Evolutionary conservation across 2,329 filamentous ascomycete species (phyloP), one percentile per base, ranked within the genome.

Genomic region (Magnaporthiopsis poae): DNA sequence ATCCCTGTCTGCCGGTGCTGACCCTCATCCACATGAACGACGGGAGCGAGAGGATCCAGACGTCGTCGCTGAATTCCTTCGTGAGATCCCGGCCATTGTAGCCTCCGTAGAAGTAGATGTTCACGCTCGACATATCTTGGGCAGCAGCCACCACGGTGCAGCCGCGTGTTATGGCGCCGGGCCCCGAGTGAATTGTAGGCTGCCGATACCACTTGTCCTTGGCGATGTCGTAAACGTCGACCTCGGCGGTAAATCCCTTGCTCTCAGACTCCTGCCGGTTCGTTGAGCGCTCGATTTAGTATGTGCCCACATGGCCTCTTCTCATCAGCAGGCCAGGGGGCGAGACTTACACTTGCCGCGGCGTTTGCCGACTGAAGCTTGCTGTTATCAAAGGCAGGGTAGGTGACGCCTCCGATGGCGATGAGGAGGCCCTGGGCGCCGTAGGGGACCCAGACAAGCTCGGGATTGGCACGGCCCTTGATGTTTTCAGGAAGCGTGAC

Each of bases 61-160:
- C 89, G 62, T 91, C 89, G 68, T 92, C 86, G 66, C 75, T 81
- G 69, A 80, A 84, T 21, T 74, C 68, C 0, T 76, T 68, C 0
- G 61, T 65, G 0, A 68, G 35, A 66, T 82, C 67, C 7, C 87
- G 70, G 0, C 84, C 86, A 67, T 86, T 77, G 72, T 89, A 93
- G 0, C 91, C 91, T 21, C 90, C 91, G 71, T 92, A 95, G 78
- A 91, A 91, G 79, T 94, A 93, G 64, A 96, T 88, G 73, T 93
- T 92, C 76, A 89, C 90, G 67, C 88, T 92, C 13, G 89, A 90
- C 46, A 81, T 82, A 73, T 92, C 90, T 61, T 86, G 80, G 18
- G 90, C 88, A 0, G 86, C 80, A n/a, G 86, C 90, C 1, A 91
- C 86, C 0, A 92, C 88, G 3, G 90, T 88, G 72, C 91, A 95